phyloP scores from a whole-genome alignment of 495 filamentous ascomycete genomes.

The Neurospora africana region DNA sequence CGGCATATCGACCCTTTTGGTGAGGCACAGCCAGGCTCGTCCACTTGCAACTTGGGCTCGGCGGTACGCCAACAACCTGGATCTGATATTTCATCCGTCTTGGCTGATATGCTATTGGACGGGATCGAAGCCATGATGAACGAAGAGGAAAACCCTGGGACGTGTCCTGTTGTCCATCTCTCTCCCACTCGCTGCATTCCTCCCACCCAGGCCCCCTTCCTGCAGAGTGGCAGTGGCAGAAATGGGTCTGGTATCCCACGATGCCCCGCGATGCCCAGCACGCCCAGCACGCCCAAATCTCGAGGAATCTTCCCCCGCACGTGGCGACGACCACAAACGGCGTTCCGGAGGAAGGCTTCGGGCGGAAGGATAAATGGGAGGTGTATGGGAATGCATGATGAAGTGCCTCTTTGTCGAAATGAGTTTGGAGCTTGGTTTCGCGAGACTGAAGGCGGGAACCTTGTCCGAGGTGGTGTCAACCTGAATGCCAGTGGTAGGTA shows the following conservation, averaged over 20 bases:
- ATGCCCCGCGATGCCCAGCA: slow-evolving; percentile 2
- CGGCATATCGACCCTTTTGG: background rate
- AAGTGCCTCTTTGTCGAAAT: background rate
- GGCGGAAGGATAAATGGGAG: slow-evolving; percentile 21
- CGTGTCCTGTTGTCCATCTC: background rate
- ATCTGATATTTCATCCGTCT: slow-evolving; percentile 24
- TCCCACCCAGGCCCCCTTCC: background rate
- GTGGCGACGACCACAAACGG: slow-evolving; percentile 20
- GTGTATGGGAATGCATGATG: background rate
- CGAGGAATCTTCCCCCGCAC: slow-evolving; percentile 15
- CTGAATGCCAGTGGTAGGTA: background rate
- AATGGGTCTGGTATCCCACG: background rate
- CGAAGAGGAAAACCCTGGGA: background rate
- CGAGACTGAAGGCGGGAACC: background rate
- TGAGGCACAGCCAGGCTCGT: background rate
- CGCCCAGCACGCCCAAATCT: slow-evolving; percentile 2
- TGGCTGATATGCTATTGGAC: slow-evolving; percentile 15
- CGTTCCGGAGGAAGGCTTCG: slow-evolving; percentile 21
- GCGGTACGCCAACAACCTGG: slow-evolving; percentile 6
- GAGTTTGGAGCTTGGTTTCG: background rate
- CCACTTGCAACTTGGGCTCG: background rate
- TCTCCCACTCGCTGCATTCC: background rate
- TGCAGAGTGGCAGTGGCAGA: background rate
- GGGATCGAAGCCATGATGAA: background rate
- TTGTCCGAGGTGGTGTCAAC: background rate